Base-by-base conservation (phyloP, 345 rosid species). In the Euphorbia lathyris region DNA sequence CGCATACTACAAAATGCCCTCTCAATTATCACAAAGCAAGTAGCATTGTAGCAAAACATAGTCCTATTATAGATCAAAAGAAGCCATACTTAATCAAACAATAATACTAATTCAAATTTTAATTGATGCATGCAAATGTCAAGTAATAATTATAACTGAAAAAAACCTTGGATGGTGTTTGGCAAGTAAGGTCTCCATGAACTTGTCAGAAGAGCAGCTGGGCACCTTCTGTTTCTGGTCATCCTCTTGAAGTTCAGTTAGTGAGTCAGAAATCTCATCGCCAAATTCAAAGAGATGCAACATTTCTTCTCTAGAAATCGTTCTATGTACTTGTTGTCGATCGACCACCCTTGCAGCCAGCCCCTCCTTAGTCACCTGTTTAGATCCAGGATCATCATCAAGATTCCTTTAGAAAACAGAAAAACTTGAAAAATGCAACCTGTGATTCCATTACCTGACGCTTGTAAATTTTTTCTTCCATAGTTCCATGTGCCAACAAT, bases 271-370 rank as follows among this genome's bases (percentile, higher is more conserved):
- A 70, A 80, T 86, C 68, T 96, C 98, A 58, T 92, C 97, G 36
- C 93, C 98, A 67, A 96, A 96, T 78, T 96, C 99, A 75, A 96
- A 96, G 56, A 96, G 88, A 80, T 96, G 99, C 81, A 96, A 72
- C 99, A 96, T 92, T 83, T 96, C 99, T 83, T 96, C 99, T 84
- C 78, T 92, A 42, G 99, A 92, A 57, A 96, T 92, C 29, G 96
- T 92, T 72, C 99, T 82, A 82, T 89, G 93, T 52, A 96, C 89
- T 83, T 92, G 99, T 74, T 96, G 99, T 81, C 99, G 86, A 81
- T 96, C 99, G 48, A 96, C 99, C 75, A 96, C 99, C 87, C 99
- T 90, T 73, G 99, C 99, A 78, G 99, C 99, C 52, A 96, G 97
- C 66, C 98, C 97, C 81, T 96, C 99, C 82, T 96, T 96, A 2